Evolutionary conservation across 2,329 filamentous ascomycete species (phyloP).

Genomic region (Chrysosporium queenslandicum): DNA sequence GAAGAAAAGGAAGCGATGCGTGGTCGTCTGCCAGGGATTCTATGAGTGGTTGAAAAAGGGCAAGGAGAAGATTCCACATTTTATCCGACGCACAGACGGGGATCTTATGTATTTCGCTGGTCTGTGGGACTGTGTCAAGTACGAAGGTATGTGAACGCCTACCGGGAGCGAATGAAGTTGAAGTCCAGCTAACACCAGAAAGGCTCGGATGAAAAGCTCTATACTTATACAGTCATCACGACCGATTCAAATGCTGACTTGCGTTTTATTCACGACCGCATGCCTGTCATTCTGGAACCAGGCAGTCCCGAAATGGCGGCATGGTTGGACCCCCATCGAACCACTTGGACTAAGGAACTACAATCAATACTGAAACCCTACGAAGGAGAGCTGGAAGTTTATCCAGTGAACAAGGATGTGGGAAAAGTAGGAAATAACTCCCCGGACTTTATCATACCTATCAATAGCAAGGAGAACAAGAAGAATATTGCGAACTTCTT

Average conservation of each 20-base stretch:
- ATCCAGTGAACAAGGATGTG: conserved; percentile 77
- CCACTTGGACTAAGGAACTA: conserved; percentile 67
- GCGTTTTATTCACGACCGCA: conserved; percentile 80
- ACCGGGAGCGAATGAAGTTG: neutral
- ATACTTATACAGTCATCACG: conserved; percentile 90
- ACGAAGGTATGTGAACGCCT: conserved; percentile 50
- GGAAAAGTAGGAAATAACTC: conserved; percentile 92
- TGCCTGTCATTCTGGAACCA: conserved; percentile 85
- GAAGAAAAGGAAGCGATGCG: conserved; percentile 79
- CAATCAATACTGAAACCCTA: conserved; percentile 73
- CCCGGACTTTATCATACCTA: conserved; percentile 67
- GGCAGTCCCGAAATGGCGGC: conserved; percentile 57
- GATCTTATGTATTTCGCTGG: conserved; percentile 82
- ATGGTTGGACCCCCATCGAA: conserved; percentile 67
- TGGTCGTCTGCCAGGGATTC: conserved; percentile 84
- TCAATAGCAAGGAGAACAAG: conserved; percentile 81
- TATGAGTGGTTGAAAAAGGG: conserved; percentile 89
- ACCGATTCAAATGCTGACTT: conserved; percentile 76
- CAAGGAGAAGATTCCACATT: conserved; percentile 78
- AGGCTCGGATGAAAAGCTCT: conserved; percentile 59
- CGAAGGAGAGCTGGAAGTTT: conserved; percentile 67
- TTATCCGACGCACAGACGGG: conserved; percentile 69
- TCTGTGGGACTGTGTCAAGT: conserved; percentile 79
- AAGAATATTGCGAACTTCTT: conserved; percentile 94
- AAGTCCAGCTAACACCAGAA: neutral